A percentile compares a stretch with the other conserved stretches of the same genome.
Conservation (phyloP, 2,329 filamentous ascomycete species). For the Helotiales sp. region DNA sequence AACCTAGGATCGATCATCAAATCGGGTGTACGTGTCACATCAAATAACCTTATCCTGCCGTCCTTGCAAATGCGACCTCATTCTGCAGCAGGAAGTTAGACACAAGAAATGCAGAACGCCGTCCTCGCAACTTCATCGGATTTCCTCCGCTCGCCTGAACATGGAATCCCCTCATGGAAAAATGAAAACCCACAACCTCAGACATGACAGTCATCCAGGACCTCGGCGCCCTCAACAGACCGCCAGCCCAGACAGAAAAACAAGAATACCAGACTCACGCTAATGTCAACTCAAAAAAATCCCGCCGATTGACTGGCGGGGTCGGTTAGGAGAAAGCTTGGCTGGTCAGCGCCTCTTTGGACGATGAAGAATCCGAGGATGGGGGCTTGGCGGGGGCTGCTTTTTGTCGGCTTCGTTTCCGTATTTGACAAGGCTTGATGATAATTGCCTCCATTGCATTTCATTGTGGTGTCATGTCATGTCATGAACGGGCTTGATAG, state of each 20-base stretch:
- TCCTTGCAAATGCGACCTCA: background rate
- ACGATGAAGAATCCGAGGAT: background rate
- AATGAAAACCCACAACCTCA: background rate
- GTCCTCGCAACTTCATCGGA: background rate
- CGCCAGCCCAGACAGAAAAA: background rate
- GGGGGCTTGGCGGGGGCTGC: background rate
- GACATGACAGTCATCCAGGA: background rate
- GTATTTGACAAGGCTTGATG: background rate
- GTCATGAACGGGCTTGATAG: background rate
- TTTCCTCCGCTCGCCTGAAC: background rate
- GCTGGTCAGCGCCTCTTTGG: background rate
- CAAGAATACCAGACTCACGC: background rate
- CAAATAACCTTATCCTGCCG: slow-evolving; percentile 8
- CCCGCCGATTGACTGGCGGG: slow-evolving; percentile 3
- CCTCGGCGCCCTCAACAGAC: background rate
- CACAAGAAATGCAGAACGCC: background rate
- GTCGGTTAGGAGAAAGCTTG: background rate
- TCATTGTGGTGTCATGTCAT: background rate
- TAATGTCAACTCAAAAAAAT: slow-evolving; percentile 8
- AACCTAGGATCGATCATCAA: background rate
- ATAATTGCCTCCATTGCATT: background rate
- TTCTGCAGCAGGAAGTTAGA: background rate
- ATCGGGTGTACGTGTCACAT: background rate
- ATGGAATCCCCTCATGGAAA: background rate
- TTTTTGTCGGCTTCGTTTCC: background rate